These are phyloP conservation scores for Yamadazyma takamatsuzukensis DNA, from an alignment of 805 yeast genomes.

Conservation along the genomic window DNA sequence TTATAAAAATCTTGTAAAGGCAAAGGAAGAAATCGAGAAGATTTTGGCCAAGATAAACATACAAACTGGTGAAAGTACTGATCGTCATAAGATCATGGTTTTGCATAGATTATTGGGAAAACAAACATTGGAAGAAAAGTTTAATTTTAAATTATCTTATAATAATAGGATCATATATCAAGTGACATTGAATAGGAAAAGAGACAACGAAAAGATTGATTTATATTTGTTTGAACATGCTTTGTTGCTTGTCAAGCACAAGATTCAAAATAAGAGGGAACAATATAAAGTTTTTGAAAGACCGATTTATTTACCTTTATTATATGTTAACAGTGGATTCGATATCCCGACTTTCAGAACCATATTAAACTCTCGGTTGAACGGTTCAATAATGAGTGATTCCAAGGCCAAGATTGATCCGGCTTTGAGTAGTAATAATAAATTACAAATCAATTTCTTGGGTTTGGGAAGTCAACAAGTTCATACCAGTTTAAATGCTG, in stretches of 20 bases:
- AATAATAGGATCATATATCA: slow-evolving; percentile 80
- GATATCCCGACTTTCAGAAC: slow-evolving; percentile 64
- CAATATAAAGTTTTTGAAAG: slow-evolving; percentile 87
- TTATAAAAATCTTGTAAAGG: slow-evolving; percentile 61
- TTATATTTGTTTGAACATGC: slow-evolving; percentile 88
- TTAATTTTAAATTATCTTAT: slow-evolving; percentile 78
- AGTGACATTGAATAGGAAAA: slow-evolving; percentile 63
- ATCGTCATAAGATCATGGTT: slow-evolving; percentile 83
- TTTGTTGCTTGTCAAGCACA: slow-evolving; percentile 77
- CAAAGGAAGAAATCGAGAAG: slow-evolving; percentile 70
- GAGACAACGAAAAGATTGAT: slow-evolving; percentile 78
- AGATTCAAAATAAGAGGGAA: slow-evolving; percentile 84
- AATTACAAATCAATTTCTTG: slow-evolving; percentile 48
- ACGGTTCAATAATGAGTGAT: slow-evolving; percentile 37
- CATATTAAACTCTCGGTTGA: slow-evolving; percentile 31
- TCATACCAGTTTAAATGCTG: slow-evolving; percentile 50
- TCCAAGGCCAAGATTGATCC: slow-evolving; percentile 19
- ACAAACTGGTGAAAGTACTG: slow-evolving; percentile 92
- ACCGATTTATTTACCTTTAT: slow-evolving; percentile 77
- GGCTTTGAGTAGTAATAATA: slow-evolving; percentile 23
- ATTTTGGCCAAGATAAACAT: slow-evolving; percentile 74
- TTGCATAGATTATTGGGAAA: slow-evolving; percentile 53
- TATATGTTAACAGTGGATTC: slow-evolving; percentile 72
- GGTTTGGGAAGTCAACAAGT: slow-evolving; percentile 55
- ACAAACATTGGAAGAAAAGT: slow-evolving; percentile 81